Evolutionary conservation across 176 grass and related monocot genomes (phyloP).

Genomic region (Avena sativa): DNA sequence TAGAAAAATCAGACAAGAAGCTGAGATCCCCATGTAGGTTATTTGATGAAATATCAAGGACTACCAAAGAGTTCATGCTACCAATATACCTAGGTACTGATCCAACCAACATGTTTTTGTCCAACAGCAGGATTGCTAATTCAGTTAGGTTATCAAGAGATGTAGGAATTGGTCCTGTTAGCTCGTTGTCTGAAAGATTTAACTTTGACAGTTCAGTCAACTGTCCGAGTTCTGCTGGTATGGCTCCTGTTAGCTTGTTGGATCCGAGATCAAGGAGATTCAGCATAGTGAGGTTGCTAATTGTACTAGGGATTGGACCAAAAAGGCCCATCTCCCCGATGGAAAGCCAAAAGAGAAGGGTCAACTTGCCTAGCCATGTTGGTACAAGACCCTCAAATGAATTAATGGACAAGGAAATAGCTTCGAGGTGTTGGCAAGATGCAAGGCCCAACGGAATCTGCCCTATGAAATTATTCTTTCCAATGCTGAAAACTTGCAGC

Average conservation of each 20-base stretch:
- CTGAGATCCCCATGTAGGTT: neutral
- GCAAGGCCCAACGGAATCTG: neutral
- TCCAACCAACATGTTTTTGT: neutral
- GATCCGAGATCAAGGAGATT: neutral
- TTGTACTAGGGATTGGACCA: neutral
- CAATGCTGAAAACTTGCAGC: neutral
- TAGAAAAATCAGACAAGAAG: neutral
- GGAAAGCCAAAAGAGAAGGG: neutral
- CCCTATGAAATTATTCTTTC: neutral
- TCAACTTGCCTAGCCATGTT: neutral
- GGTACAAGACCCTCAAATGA: neutral
- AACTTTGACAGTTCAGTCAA: neutral
- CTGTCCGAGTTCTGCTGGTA: neutral
- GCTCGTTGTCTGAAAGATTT: neutral
- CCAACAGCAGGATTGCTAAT: neutral
- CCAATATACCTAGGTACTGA: neutral
- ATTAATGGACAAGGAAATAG: neutral
- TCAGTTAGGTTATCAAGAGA: neutral
- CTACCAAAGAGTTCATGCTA: neutral
- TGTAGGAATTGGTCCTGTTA: neutral
- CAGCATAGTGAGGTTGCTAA: neutral
- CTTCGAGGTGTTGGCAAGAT: neutral
- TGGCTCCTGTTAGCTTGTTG: neutral
- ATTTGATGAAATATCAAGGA: neutral
- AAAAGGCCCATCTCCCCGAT: neutral